A percentile compares a stretch with the other conserved stretches of the same genome.
Evolutionary conservation across 805 yeast species (phyloP).

Genomic region (Metschnikowia bowlesiae): DNA sequence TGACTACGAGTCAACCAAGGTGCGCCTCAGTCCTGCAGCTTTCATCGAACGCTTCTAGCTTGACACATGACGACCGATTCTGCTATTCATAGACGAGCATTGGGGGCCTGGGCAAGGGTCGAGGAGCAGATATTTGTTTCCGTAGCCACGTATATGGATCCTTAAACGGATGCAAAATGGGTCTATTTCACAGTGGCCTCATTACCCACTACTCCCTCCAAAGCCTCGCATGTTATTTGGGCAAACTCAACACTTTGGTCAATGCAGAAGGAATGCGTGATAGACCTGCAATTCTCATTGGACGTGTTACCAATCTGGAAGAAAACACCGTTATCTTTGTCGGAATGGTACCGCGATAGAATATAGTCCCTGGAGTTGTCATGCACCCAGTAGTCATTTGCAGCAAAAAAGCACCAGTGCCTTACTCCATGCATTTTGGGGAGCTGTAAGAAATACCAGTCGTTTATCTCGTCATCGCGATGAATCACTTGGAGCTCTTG

Average conservation of each 20-base stretch:
- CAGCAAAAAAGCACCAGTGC: slow-evolving; percentile 57
- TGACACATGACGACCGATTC: too few relatives aligned
- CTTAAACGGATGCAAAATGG: too few relatives aligned
- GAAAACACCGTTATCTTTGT: slow-evolving; percentile 23
- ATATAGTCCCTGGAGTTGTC: slow-evolving; percentile 46
- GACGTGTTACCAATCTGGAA: slow-evolving; percentile 32
- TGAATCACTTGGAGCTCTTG: slow-evolving; percentile 56
- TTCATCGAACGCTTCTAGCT: too few relatives aligned
- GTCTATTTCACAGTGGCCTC: too few relatives aligned
- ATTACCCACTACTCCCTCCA: slow-evolving; percentile 4
- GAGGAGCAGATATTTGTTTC: too few relatives aligned
- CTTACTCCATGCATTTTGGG: slow-evolving; percentile 20
- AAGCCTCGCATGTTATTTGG: slow-evolving; percentile 28
- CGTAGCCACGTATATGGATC: too few relatives aligned
- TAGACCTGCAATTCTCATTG: slow-evolving; percentile 21
- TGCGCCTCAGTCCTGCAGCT: neutral
- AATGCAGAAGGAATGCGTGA: slow-evolving; percentile 61
- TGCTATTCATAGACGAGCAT: too few relatives aligned
- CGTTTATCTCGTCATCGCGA: slow-evolving; percentile 49
- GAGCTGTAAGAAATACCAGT: slow-evolving; percentile 35
- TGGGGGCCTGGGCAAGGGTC: too few relatives aligned
- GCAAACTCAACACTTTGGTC: slow-evolving; percentile 51
- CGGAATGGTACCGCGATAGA: slow-evolving; percentile 31
- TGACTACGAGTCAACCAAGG: slow-evolving; percentile 16
- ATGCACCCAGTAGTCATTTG: slow-evolving; percentile 64